These are phyloP conservation scores for Prosopis cineraria DNA, from an alignment of 306 rosid species.

Conservation along the genomic window DNA sequence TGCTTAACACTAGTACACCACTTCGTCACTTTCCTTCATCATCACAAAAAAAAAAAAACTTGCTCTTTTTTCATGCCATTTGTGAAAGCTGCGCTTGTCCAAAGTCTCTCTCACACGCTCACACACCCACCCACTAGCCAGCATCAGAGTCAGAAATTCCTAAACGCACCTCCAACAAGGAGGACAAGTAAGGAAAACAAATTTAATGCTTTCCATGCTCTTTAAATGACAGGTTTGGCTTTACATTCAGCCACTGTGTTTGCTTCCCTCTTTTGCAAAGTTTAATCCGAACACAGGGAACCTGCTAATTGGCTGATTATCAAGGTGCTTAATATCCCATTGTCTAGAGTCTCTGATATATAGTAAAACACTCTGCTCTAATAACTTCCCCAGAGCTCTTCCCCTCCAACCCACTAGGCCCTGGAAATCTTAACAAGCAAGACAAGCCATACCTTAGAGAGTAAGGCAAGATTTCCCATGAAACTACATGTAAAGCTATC, in stretches of 20 bases:
- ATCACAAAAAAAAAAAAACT: too few species aligned
- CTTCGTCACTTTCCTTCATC: neutral
- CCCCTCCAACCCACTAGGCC: neutral
- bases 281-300: neutral
- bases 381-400: neutral
- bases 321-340: too few species aligned
- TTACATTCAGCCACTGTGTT: neutral
- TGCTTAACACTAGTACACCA: slow-evolving; percentile 45
- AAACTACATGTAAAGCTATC: neutral
- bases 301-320: neutral
- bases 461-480: neutral
- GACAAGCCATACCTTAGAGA: neutral
- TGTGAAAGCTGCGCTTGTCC: too few species aligned
- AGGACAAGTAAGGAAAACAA: too few species aligned
- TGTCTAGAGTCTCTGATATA: neutral
- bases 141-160: too few species aligned
- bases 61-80: too few species aligned
- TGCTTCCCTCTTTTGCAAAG: neutral
- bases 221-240: too few species aligned
- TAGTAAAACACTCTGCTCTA: neutral
- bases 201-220: too few species aligned
- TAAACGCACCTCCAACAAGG: too few species aligned
- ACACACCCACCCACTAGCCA: too few species aligned
- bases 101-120: too few species aligned
- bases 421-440: neutral